Conservation (phyloP, 768 basidiomycete species). For the Termitomyces titanicus region DNA sequence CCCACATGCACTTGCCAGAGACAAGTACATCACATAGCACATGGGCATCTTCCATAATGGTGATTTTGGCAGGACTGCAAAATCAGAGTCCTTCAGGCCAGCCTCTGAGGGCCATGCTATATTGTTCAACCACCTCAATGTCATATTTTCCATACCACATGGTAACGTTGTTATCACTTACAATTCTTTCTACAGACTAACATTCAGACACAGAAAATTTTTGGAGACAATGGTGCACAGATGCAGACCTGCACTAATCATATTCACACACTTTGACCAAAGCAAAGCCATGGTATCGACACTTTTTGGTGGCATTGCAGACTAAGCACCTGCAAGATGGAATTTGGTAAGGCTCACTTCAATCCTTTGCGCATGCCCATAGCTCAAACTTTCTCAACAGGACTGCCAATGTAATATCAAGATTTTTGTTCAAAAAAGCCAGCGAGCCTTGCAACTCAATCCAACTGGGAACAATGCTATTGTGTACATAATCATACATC, state of each 20-base stretch:
- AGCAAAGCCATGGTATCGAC: not conserved
- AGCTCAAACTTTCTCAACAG: not conserved
- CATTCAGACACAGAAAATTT: not conserved
- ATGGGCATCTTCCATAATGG: too few relatives aligned
- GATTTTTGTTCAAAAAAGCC: not conserved
- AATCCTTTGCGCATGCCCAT: not conserved
- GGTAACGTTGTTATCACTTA: not conserved
- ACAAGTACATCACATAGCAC: too few relatives aligned
- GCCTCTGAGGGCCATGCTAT: not conserved
- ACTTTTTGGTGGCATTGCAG: not conserved
- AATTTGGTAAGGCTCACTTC: not conserved
- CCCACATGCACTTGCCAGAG: too few relatives aligned
- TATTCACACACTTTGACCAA: not conserved
- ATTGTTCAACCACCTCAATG: not conserved
- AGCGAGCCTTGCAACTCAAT: not conserved
- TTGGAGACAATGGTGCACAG: not conserved
- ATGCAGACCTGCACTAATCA: not conserved
- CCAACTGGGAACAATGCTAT: not conserved
- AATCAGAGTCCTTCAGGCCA: slow-evolving; percentile 1
- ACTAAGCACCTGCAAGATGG: not conserved
- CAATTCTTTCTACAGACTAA: not conserved
- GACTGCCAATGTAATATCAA: not conserved
- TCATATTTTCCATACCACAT: not conserved
- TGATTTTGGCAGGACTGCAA: not conserved
- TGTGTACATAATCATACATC: not conserved